Percentiles rank a stretch among this genome's conserved stretches.
Evolutionary conservation across 83 land plant species (phyloP).

Genomic region (Picea abies): DNA sequence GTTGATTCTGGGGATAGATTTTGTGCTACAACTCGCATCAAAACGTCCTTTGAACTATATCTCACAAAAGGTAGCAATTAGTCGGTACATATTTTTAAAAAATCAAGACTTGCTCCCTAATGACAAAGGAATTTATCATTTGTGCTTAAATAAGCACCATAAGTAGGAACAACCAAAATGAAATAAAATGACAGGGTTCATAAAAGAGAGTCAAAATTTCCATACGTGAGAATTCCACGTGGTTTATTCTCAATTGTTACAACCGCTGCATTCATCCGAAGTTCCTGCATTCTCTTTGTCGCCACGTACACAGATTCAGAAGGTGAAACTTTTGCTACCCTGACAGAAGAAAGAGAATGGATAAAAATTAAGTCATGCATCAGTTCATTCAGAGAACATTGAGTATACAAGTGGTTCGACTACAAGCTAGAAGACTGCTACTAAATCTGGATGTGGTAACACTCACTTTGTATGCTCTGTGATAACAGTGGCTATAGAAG

Average conservation of each 20-base stretch:
- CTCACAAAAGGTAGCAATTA: slow-evolving; percentile 4
- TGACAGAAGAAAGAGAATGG: slow-evolving; percentile 21
- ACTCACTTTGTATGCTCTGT: slow-evolving; percentile 83
- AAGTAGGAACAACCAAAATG: too few species aligned
- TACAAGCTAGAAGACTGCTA: background rate
- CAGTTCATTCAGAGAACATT: background rate
- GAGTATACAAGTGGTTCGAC: background rate
- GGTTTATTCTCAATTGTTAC: slow-evolving; percentile 75
- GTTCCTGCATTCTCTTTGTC: slow-evolving; percentile 88
- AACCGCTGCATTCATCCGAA: slow-evolving; percentile 68
- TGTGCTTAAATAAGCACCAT: too few species aligned
- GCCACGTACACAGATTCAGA: slow-evolving; percentile 78
- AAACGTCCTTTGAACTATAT: slow-evolving; percentile 65
- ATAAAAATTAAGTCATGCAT: background rate
- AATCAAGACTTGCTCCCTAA: background rate
- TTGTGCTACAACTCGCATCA: slow-evolving; percentile 74
- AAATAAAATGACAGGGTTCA: background rate
- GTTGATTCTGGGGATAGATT: slow-evolving; percentile 63
- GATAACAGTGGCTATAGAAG: slow-evolving; percentile 80
- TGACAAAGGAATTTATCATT: background rate
- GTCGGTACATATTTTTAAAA: background rate
- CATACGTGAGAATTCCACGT: slow-evolving; percentile 90
- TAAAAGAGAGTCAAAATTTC: slow-evolving; percentile 2
- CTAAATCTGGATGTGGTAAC: slow-evolving; percentile 14
- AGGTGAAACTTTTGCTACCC: slow-evolving; percentile 75